phyloP scores from a whole-genome alignment of 305 asterid genomes.

The Fraxinus angustifolia region DNA sequence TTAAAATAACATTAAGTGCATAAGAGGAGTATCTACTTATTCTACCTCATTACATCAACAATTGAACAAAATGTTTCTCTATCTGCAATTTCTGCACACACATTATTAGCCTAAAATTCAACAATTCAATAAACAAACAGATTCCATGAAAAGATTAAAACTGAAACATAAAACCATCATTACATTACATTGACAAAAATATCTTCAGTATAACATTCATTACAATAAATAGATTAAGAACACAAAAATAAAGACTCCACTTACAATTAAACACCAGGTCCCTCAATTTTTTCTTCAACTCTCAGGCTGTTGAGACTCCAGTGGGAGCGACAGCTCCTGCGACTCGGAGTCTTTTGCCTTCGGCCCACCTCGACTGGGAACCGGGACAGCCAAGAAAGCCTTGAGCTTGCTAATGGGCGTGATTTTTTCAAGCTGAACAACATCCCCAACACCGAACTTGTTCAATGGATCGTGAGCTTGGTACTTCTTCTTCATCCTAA shows the following conservation, averaged over 20 bases:
- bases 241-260: not conserved
- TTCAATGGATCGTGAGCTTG: slow-evolving; percentile 86
- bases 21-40: not conserved
- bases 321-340: slow-evolving; percentile 54
- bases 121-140: not conserved
- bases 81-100: not conserved
- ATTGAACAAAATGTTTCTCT: not conserved
- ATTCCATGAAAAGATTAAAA: not conserved
- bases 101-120: not conserved
- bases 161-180: not conserved
- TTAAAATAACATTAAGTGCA: not conserved
- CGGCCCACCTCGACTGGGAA: slow-evolving; percentile 25
- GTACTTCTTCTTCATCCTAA: slow-evolving; percentile 84
- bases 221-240: not conserved
- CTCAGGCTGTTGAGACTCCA: slow-evolving; percentile 45
- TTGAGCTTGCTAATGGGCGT: slow-evolving; percentile 78
- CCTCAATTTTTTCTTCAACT: slow-evolving; percentile 18
- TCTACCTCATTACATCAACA: not conserved
- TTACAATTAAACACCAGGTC: not conserved
- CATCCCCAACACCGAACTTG: slow-evolving; percentile 76
- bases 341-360: slow-evolving; percentile 25
- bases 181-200: not conserved
- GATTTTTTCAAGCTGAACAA: slow-evolving; percentile 72
- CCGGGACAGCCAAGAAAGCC: slow-evolving; percentile 64
- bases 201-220: not conserved